Percentiles rank a stretch among this genome's conserved stretches.
These are phyloP conservation scores for Beauveria scarabaeidicola DNA, from an alignment of 2,329 filamentous ascomycete species.

Conservation along the genomic window DNA sequence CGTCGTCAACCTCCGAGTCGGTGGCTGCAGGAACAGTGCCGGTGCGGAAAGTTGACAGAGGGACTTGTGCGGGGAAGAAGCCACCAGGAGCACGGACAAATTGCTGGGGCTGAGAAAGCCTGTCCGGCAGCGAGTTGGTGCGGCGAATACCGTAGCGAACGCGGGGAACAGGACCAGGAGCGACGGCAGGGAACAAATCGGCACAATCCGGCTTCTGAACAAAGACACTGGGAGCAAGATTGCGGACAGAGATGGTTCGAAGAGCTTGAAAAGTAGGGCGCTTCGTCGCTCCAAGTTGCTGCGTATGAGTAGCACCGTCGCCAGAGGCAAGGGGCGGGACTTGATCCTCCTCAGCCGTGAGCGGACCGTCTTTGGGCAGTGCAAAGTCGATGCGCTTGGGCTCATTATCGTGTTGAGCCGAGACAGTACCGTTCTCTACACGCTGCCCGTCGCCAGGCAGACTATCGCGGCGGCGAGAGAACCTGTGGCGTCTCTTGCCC, in stretches of 20 bases:
- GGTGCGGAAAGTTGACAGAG: conserved; percentile 28
- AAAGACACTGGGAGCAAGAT: conserved; percentile 65
- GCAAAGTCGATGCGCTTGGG: conserved; percentile 54
- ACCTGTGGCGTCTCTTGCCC: conserved; percentile 25
- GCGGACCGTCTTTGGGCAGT: conserved; percentile 17
- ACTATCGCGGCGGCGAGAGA: conserved; percentile 20
- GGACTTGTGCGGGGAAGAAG: conserved; percentile 40
- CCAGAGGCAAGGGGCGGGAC: neutral
- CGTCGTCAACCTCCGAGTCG: conserved; percentile 28
- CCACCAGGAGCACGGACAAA: conserved; percentile 39
- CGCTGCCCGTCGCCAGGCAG: conserved; percentile 19
- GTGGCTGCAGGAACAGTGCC: conserved; percentile 19
- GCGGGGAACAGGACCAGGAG: conserved; percentile 40
- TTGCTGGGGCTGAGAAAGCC: conserved; percentile 40
- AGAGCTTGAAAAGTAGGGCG: conserved; percentile 45
- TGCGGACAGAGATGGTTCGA: conserved; percentile 55
- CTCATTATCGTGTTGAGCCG: conserved; percentile 26
- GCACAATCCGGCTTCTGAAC: conserved; percentile 32
- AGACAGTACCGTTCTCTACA: conserved; percentile 22
- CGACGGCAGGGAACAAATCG: conserved; percentile 19
- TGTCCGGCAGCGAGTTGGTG: conserved; percentile 66
- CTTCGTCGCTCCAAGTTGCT: conserved; percentile 11
- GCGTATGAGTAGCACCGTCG: neutral
- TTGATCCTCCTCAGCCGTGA: neutral
- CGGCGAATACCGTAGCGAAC: conserved; percentile 59